Evolutionary conservation across 140 eudicot species (phyloP).

Genomic region (Bidens hawaiensis): DNA sequence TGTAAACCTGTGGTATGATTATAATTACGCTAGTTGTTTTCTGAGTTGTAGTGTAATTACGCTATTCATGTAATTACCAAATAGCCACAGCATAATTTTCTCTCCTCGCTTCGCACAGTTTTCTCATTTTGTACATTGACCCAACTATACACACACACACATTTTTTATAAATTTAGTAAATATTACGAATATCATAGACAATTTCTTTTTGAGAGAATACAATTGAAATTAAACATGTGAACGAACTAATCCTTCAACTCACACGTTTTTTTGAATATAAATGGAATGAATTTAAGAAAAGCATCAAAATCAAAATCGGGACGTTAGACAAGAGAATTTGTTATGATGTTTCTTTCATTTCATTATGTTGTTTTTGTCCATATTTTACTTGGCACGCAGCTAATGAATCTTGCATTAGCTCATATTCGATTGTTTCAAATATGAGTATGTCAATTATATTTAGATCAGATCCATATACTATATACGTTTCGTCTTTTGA

Average conservation of each 20-base stretch:
- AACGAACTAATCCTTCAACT: background rate
- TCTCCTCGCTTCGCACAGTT: no score
- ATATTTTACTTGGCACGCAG: background rate
- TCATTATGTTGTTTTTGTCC: background rate
- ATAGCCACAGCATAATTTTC: no score
- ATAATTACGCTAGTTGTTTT: no score
- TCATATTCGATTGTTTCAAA: background rate
- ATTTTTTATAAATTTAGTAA: no score
- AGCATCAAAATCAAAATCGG: background rate
- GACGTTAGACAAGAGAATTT: background rate
- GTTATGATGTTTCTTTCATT: background rate
- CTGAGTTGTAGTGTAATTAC: no score
- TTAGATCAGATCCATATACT: background rate
- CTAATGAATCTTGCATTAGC: no score
- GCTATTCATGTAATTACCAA: no score
- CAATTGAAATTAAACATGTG: background rate
- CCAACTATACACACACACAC: no score
- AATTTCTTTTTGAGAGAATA: background rate
- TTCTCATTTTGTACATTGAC: no score
- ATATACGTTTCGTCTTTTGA: background rate
- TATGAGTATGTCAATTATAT: background rate
- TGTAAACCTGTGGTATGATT: no score
- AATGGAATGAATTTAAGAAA: background rate
- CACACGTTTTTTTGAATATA: background rate
- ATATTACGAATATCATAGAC: no score